A percentile compares a stretch with the other conserved stretches of the same genome.
phyloP scores from a whole-genome alignment of 2,329 filamentous ascomycete species.

The Pestalotiopsis sp. region DNA sequence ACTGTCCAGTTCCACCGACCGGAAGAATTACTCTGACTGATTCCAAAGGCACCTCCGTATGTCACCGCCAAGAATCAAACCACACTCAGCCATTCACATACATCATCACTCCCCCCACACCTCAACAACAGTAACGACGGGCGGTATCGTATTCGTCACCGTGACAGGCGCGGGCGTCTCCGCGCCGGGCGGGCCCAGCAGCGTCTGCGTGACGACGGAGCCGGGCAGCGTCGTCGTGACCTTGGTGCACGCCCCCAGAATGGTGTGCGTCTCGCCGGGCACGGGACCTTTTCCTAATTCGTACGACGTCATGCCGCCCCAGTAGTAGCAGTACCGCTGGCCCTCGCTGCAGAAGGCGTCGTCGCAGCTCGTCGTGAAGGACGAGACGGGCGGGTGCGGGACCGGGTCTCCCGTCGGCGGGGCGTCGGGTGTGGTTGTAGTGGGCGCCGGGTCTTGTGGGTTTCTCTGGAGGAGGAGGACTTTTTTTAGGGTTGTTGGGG shows the following conservation, averaged over 20 bases:
- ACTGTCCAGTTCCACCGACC: too few species aligned
- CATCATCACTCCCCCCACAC: neutral
- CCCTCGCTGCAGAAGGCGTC: conserved; percentile 36
- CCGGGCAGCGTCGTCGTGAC: neutral
- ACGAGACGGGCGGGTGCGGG: conserved; percentile 5
- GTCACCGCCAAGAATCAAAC: too few species aligned
- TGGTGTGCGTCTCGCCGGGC: conserved; percentile 34
- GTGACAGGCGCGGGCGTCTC: neutral
- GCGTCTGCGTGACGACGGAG: neutral
- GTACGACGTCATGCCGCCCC: conserved; percentile 38
- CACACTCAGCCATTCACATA: neutral
- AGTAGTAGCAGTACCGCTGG: conserved; percentile 40
- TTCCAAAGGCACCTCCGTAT: too few species aligned
- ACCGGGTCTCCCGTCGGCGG: neutral
- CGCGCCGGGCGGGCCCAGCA: neutral
- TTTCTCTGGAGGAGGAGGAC: neutral
- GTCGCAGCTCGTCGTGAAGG: conserved; percentile 30
- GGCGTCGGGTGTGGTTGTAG: neutral
- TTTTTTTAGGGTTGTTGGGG: neutral
- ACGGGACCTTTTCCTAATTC: conserved; percentile 33
- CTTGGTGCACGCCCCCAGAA: conserved; percentile 8
- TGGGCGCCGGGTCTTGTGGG: neutral
- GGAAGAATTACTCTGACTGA: too few species aligned
- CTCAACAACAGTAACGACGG: neutral
- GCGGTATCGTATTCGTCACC: neutral